Conservation (phyloP, 176 grass and related monocot genomes). For the Juncus inflexus region DNA sequence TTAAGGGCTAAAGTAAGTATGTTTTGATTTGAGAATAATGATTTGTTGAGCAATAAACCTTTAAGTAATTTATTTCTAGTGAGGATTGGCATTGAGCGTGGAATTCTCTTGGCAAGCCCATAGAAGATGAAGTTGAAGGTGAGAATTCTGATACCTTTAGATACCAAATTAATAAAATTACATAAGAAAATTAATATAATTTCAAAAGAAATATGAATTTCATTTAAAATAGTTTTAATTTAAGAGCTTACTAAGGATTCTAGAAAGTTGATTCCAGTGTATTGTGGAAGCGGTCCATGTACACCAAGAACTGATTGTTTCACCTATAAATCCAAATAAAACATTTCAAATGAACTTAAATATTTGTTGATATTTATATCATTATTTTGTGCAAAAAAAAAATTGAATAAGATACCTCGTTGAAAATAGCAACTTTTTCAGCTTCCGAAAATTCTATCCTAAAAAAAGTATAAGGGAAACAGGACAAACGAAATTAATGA, state of each 20-base stretch:
- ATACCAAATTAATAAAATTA: conserved; percentile 23
- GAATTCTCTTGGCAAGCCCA: conserved; percentile 87
- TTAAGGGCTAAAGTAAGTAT: not conserved
- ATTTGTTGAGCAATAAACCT: conserved; percentile 42
- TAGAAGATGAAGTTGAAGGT: conserved; percentile 80
- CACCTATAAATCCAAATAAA: conserved; percentile 51
- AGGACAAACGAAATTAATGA: conserved; percentile 19
- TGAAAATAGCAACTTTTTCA: conserved; percentile 74
- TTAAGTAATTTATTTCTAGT: conserved; percentile 86
- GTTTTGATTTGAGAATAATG: conserved; percentile 1
- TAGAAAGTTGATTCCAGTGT: conserved; percentile 67
- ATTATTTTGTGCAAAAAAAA: conserved; percentile 10
- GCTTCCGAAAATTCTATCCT: conserved; percentile 87
- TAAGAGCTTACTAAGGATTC: conserved; percentile 66
- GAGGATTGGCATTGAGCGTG: conserved; percentile 76
- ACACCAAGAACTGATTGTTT: conserved; percentile 71
- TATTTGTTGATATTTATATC: conserved; percentile 7
- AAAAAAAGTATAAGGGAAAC: conserved; percentile 31
- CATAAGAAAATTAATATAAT: conserved; percentile 7
- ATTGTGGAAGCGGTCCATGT: conserved; percentile 65
- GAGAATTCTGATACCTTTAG: conserved; percentile 89
- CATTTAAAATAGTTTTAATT: not conserved
- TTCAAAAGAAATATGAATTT: not conserved
- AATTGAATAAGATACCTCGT: conserved; percentile 52
- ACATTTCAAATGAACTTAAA: conserved; percentile 15